These are phyloP conservation scores for Volutella citrinella DNA, from an alignment of 2,329 filamentous ascomycete species.

Conservation along the genomic window DNA sequence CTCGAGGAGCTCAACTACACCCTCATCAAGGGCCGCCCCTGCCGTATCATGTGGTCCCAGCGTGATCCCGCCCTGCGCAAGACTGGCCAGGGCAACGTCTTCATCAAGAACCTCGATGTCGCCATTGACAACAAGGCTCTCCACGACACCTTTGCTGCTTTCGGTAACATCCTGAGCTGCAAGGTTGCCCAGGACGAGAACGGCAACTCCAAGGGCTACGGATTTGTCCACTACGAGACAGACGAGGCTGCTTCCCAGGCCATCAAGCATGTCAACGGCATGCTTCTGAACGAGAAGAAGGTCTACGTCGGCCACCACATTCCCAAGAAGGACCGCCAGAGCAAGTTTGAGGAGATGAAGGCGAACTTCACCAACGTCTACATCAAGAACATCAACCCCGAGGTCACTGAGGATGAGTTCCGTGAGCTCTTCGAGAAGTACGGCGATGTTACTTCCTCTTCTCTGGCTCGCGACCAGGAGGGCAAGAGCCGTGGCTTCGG, in stretches of 20 bases:
- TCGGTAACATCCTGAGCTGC: constrained; percentile 98
- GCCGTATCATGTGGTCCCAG: constrained; percentile 99
- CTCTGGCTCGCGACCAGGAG: constrained; percentile 82
- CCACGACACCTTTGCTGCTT: constrained; percentile 97
- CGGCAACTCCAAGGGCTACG: constrained; percentile 96
- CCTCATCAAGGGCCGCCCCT: constrained; percentile 95
- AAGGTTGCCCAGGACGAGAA: constrained; percentile 98
- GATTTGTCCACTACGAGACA: constrained; percentile 99
- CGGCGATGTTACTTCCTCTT: constrained; percentile 93
- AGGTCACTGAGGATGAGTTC: constrained; percentile 92
- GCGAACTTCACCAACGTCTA: constrained; percentile 99
- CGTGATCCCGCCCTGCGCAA: constrained; percentile 98
- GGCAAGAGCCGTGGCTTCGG: constrained; percentile 95
- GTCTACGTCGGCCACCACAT: constrained; percentile 99
- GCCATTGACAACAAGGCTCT: constrained; percentile 99
- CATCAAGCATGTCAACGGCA: constrained; percentile 99
- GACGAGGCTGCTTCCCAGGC: constrained; percentile 94
- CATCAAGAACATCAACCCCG: constrained; percentile 92
- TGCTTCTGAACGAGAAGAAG: constrained; percentile 99
- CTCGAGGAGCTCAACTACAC: constrained; percentile 99
- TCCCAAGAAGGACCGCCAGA: constrained; percentile 99
- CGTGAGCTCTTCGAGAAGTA: constrained; percentile 87
- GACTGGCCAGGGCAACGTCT: constrained; percentile 98
- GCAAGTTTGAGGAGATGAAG: constrained; percentile 99
- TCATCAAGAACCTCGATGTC: constrained; percentile 99